Base-by-base conservation (phyloP, 2,329 filamentous ascomycete species). In the Apiospora rasikravindrae region DNA sequence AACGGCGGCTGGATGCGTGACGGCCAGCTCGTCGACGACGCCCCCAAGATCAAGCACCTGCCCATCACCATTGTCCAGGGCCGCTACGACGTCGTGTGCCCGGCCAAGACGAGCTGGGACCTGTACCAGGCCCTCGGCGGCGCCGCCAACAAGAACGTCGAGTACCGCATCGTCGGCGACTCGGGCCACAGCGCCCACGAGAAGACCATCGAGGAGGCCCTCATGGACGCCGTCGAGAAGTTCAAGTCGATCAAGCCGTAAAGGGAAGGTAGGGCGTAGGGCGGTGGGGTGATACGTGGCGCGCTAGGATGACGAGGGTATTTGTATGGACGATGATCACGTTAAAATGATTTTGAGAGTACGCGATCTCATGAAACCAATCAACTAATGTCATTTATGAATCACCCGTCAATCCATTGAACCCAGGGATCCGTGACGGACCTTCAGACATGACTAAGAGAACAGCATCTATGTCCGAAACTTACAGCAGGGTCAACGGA, bases 1-100 rank as follows among this genome's bases (percentile, higher is more conserved):
- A 82, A 86, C 74, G 77, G 78, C 42, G 82, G 79, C 19, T 86
- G 80, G 78, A 75, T 86, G 75, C 78, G 81, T 67, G 83, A 85
- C 19, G 83, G 82, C 0, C 82, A 85, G 71, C 74, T 86, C 44
- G 33, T 64, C 57, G 57, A 40, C 2, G 57, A 64, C 33, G 57
- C 57, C 8, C 19, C 33, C 57, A 78, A 78, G 69, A 79, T 81
- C 71, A 76, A 74, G 67, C 77, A 78, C 70, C 70, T 80, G 4
- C 76, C 79, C 4, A 80, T 77, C 19, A 74, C 79, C 13, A 84
- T 86, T 51, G 79, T 86, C 19, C 84, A 86, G 73, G 84, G 84
- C 0, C 79, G 84, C n/a, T 84, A 85, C 69, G 84, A 86, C 76
- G 76, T 86, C 19, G 81, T 86, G 4, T 85, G 84, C 73, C 83